Base-by-base conservation (phyloP, 305 asterid species). In the Ajuga reptans region DNA sequence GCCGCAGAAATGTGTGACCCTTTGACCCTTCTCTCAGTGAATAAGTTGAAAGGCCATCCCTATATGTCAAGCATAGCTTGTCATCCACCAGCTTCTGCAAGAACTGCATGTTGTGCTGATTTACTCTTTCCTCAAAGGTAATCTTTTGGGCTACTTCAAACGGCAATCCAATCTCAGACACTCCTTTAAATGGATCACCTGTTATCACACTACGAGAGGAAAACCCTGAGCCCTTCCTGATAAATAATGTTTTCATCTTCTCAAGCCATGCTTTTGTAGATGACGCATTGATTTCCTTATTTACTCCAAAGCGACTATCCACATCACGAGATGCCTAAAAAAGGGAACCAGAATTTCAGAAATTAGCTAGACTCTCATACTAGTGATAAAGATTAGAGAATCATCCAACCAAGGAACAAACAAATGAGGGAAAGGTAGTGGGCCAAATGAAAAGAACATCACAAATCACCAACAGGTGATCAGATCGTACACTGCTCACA, bases 221-320 rank as follows among this genome's bases (percentile, higher is more conserved):
- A 80, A 93, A 93, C 2, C 99, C 99, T 37, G 97, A 93, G n/a
- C 99, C 97, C 79, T 93, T 93, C 63, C 99, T 81, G 29, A 93
- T 93, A 66, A 93, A 93, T 33, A 93, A 59, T 5, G 99, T 93
- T 71, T 93, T 93, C 97, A 93, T 93, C 85, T 93, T 93, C 77
- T 91, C 97, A 33, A 93, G 84, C 99, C 99, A 93, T 24, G 99
- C 95, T 79, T 91, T 93, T 53, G 97, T 87, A 51, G 97, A 87
- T 43, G 96, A 82, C 9, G 73, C 78, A 74, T 76, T 88, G 42
- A 80, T 66, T 60, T 89, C 97, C 80, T 89, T 93, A 52, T 75
- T 67, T 50, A 87, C 82, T 67, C 97, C 96, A 74, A 81, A 91
- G 39, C 99, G 96, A 37, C 77, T 68, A 72, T 93, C 97, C 65